A percentile compares a stretch with the other conserved stretches of the same genome.
phyloP scores from a whole-genome alignment of 1,284 basidiomycete species.

The Cutaneotrichosporon dermatis region DNA sequence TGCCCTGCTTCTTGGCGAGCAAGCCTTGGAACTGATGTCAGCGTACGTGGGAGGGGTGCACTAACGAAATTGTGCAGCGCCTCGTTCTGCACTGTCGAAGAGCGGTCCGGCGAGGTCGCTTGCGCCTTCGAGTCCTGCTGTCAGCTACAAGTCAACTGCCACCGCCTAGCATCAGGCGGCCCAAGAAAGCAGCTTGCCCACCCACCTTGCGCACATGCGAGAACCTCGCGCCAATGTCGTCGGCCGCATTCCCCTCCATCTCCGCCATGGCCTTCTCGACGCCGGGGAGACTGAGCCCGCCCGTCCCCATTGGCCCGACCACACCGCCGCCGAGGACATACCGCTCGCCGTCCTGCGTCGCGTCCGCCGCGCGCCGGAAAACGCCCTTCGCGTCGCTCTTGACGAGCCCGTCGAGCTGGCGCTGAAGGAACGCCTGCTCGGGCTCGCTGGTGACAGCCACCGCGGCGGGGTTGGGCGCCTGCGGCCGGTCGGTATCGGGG shows the following conservation, averaged over 20 bases:
- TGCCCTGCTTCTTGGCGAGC: conserved; percentile 26
- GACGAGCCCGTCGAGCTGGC: conserved; percentile 81
- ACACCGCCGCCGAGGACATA: conserved; percentile 53
- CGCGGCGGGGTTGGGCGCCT: conserved; percentile 9
- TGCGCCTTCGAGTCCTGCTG: conserved; percentile 27
- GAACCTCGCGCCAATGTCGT: neutral
- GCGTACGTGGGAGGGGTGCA: conserved; percentile 1
- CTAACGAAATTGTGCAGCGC: conserved; percentile 48
- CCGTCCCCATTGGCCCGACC: conserved; percentile 79
- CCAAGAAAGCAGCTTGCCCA: neutral
- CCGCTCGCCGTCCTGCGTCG: conserved; percentile 8
- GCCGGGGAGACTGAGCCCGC: conserved; percentile 74
- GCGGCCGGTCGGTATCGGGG: conserved; percentile 37
- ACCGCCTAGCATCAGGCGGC: too few relatives aligned
- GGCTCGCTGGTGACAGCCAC: conserved; percentile 50
- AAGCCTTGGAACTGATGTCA: conserved; percentile 42
- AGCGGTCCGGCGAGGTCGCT: conserved; percentile 8
- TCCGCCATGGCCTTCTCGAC: conserved; percentile 79
- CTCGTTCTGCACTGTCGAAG: conserved; percentile 34
- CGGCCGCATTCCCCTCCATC: conserved; percentile 60
- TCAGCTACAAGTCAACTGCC: too few relatives aligned
- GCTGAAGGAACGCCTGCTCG: conserved; percentile 79
- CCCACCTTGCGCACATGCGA: conserved; percentile 16
- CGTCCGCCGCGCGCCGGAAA: conserved; percentile 65
- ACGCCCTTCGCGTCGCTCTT: conserved; percentile 85